Evolutionary conservation across 2,329 filamentous ascomycete genomes (phyloP).

Genomic region (Clonostachys rosea): DNA sequence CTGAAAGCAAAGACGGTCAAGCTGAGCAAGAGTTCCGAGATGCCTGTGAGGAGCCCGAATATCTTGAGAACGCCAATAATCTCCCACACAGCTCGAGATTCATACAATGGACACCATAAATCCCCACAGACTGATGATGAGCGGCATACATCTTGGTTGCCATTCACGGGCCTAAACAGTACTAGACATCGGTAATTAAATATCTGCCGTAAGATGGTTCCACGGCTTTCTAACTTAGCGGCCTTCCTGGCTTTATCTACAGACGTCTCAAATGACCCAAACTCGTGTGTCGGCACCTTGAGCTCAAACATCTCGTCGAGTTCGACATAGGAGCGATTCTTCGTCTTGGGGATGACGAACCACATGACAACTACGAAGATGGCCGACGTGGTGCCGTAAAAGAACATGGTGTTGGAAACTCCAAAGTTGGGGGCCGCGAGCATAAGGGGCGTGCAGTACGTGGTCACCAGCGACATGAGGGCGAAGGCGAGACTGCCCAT

Average conservation of each 20-base stretch:
- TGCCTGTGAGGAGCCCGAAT: no score
- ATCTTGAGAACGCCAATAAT: no score
- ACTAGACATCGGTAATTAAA: no score
- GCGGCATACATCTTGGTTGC: no score
- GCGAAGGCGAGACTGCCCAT: neutral
- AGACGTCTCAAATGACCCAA: constrained; percentile 5
- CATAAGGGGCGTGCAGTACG: neutral
- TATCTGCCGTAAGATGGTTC: no score
- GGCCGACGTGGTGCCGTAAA: constrained; percentile 2
- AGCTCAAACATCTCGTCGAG: constrained; percentile 26
- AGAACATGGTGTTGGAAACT: neutral
- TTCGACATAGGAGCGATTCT: constrained; percentile 28
- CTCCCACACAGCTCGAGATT: no score
- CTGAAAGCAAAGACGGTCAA: no score
- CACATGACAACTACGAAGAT: neutral
- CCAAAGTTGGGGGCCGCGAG: neutral
- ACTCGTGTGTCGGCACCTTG: constrained; percentile 21
- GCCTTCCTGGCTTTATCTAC: neutral
- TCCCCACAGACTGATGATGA: no score
- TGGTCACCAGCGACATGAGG: neutral
- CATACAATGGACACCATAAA: no score
- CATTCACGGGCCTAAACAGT: no score
- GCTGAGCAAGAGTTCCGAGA: no score
- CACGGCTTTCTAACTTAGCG: no score
- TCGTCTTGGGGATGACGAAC: constrained; percentile 35